A percentile compares a stretch with the other conserved stretches of the same genome.
Conservation (phyloP, 495 filamentous ascomycete genomes). For the Talaromyces ruber region DNA sequence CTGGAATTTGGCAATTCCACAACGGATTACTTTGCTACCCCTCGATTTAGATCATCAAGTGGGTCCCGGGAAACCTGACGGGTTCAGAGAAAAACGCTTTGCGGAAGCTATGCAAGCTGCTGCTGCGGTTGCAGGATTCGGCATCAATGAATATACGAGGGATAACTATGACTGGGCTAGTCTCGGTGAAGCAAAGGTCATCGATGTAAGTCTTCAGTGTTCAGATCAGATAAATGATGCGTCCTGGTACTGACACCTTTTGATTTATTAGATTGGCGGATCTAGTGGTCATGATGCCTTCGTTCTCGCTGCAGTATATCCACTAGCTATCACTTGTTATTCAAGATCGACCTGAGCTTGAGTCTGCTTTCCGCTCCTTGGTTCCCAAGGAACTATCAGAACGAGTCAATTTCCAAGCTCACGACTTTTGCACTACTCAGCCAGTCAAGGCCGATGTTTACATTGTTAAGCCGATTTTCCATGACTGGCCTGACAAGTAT, state of each 20-base stretch:
- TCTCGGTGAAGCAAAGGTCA: neutral
- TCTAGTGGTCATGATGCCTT: neutral
- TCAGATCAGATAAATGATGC: neutral
- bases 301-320: neutral
- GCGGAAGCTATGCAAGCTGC: neutral
- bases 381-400: neutral
- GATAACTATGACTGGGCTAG: neutral
- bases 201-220: neutral
- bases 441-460: neutral
- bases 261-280: neutral
- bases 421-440: neutral
- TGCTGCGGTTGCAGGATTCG: neutral
- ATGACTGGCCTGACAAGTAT: neutral
- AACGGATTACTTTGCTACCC: no score
- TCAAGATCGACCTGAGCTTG: neutral
- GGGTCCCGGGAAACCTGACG: neutral
- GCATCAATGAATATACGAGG: neutral
- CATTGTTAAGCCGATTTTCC: neutral
- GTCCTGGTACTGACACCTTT: neutral
- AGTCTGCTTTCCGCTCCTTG: neutral
- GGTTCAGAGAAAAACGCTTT: neutral
- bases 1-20: no score
- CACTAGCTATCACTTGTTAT: neutral
- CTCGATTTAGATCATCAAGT: neutral
- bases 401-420: neutral